A percentile compares a stretch with the other conserved stretches of the same genome.
These are phyloP conservation scores for Entomortierella beljakovae DNA, from an alignment of 192 early-diverging fungal species.

Conservation along the genomic window DNA sequence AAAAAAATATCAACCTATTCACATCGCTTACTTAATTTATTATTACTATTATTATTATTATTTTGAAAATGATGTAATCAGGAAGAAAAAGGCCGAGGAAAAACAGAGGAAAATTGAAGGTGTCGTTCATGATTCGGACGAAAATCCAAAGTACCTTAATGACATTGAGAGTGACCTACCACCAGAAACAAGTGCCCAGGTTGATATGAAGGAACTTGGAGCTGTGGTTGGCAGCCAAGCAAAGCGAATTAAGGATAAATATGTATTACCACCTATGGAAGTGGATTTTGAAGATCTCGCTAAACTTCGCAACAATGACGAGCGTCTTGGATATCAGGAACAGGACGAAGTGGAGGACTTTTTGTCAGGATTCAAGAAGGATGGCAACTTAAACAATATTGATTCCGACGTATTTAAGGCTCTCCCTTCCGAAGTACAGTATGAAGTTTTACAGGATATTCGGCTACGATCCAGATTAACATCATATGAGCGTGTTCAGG, in stretches of 20 bases:
- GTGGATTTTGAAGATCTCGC: conserved; percentile 45
- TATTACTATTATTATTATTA: too few relatives aligned
- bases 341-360: conserved; percentile 29
- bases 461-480: conserved; percentile 85
- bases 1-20: too few relatives aligned
- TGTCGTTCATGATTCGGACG: conserved; percentile 30
- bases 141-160: conserved; percentile 15
- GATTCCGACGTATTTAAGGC: conserved; percentile 81
- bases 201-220: background rate
- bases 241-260: conserved; percentile 62
- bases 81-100: conserved; percentile 45
- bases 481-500: conserved; percentile 74
- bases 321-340: conserved; percentile 36
- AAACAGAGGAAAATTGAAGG: conserved; percentile 40
- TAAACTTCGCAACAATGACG: conserved; percentile 51
- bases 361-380: conserved; percentile 39
- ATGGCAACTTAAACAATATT: conserved; percentile 71
- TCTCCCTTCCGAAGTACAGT: conserved; percentile 86
- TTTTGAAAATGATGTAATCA: conserved; percentile 2
- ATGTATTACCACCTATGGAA: conserved; percentile 63
- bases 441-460: conserved; percentile 93
- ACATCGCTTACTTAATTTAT: background rate
- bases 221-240: conserved; percentile 26
- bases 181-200: background rate
- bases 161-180: conserved; percentile 4